Evolutionary conservation across 805 yeast species (phyloP).

Genomic region (Blastobotrys parvus): DNA sequence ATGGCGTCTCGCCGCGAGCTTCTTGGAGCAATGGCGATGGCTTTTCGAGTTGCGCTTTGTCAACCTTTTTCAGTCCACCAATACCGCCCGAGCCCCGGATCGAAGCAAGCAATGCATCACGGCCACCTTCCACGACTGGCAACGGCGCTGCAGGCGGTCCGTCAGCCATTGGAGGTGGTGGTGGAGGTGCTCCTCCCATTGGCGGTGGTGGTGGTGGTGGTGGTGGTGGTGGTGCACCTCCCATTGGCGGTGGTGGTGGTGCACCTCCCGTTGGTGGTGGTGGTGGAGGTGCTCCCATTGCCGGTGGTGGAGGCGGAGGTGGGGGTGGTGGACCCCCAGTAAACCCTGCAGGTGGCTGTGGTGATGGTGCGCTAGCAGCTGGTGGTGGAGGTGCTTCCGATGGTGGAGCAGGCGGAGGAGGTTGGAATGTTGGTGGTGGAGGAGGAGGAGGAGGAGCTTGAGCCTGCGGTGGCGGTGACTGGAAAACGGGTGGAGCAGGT

Average conservation of each 20-base stretch:
- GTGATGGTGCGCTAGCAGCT: conserved; percentile 20
- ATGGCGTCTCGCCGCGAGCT: conserved; percentile 54
- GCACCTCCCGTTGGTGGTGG: conserved; percentile 16
- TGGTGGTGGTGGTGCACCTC: conserved; percentile 22
- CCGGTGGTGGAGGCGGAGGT: conserved; percentile 30
- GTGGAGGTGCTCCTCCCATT: conserved; percentile 26
- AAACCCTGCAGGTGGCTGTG: conserved; percentile 22
- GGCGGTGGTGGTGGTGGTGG: conserved; percentile 24
- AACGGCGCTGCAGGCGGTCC: conserved; percentile 30
- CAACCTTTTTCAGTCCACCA: conserved; percentile 62
- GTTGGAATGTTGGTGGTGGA: conserved; percentile 15
- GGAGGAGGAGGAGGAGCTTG: conserved; percentile 28
- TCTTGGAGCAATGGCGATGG: conserved; percentile 69
- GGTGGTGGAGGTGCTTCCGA: conserved; percentile 15
- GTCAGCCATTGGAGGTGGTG: conserved; percentile 24
- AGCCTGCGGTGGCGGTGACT: conserved; percentile 9
- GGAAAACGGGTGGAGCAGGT: conserved; percentile 20
- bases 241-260: conserved; percentile 29
- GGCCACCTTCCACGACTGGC: conserved; percentile 43
- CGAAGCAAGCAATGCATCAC: conserved; percentile 81
- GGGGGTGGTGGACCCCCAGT: conserved; percentile 32
- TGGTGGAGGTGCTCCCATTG: conserved; percentile 17
- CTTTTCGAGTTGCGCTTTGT: conserved; percentile 71
- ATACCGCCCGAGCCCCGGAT: conserved; percentile 75
- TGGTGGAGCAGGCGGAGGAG: conserved; percentile 20